Evolutionary conservation across 2,329 filamentous ascomycete species (phyloP).

Genomic region (Metarhizium robertsii): DNA sequence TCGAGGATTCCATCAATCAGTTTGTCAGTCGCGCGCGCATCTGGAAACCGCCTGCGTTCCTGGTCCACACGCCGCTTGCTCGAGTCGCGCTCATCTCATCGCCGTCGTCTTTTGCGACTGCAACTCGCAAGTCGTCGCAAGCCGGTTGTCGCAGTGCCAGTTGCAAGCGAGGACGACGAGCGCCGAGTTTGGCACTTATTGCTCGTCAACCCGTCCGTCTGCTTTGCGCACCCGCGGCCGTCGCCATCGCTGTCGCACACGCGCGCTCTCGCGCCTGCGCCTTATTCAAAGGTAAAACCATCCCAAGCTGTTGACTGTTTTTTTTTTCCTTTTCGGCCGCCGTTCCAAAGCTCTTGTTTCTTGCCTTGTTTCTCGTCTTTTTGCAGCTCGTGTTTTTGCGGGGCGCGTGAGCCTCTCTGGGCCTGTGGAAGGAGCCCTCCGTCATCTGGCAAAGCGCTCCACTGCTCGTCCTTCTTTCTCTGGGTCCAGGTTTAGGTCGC

Average conservation of each 20-base stretch:
- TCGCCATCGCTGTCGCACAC: conserved; percentile 7
- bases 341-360: not conserved
- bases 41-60: not conserved
- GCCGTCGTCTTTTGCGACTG: conserved; percentile 2
- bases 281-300: conserved; percentile 6
- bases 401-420: too few relatives aligned
- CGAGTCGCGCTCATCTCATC: conserved; percentile 4
- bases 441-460: not conserved
- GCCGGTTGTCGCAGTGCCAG: conserved; percentile 1
- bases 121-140: not conserved
- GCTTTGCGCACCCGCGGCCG: conserved; percentile 6
- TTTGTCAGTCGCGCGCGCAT: conserved; percentile 3
- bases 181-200: not conserved
- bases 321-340: not conserved
- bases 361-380: not conserved
- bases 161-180: not conserved
- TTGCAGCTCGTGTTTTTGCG: not conserved
- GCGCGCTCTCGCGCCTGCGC: conserved; percentile 9
- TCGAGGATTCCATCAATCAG: conserved; percentile 1
- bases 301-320: not conserved
- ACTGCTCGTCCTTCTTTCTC: not conserved
- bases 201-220: not conserved
- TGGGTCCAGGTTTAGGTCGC: not conserved
- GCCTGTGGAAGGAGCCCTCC: not conserved
- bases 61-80: conserved; percentile 2